Evolutionary conservation across 305 asterid genomes (phyloP), one percentile per base, ranked within the genome.

Genomic region (Lippia alba): DNA sequence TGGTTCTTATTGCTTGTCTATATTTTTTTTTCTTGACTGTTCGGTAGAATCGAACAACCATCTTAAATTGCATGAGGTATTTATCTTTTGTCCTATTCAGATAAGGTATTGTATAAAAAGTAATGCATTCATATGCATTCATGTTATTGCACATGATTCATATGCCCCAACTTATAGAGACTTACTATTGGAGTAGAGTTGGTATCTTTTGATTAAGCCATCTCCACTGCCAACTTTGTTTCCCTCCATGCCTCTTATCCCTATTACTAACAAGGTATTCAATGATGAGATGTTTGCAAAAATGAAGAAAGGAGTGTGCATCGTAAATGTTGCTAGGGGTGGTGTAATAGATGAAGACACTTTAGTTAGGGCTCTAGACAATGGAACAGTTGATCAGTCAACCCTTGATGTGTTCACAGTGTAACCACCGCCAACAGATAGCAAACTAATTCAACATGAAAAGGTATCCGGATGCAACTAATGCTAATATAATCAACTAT

Each of bases 211-310:
- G 96, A 93, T 73, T 80, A 87, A 70, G 98, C 98, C 57, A 67
- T 93, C 70, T 66, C 91, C 20, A 85, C 89, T 8, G 97, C 98
- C 0, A 87, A 93, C 78, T 93, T 93, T 56, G 56, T 93, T 55
- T 91, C 98, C 9, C 97, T 93, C 67, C 98, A 93, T 93, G 96
- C 98, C 98, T 64, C 97, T 93, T 12, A 93, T 97, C 56, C 91
- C 96, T 14, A 66, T 89, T n/a, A 93, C 98, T n/a, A 66, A 78
- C 71, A 91, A 93, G 86, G 46, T 93, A 24, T 85, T 93, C 64
- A 93, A 91, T 33, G 98, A 93, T 11, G 87, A 84, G 18, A 91
- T 92, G 0, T 93, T 93, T 61, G 79, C 83, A 14, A 93, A 91
- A 85, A 85, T 91, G 97, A 93, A 86, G 87, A 93, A 86, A 74